These are phyloP conservation scores for Urostyla sp. DNA, from an alignment of 73 alveolate genomes.

Conservation along the genomic window DNA sequence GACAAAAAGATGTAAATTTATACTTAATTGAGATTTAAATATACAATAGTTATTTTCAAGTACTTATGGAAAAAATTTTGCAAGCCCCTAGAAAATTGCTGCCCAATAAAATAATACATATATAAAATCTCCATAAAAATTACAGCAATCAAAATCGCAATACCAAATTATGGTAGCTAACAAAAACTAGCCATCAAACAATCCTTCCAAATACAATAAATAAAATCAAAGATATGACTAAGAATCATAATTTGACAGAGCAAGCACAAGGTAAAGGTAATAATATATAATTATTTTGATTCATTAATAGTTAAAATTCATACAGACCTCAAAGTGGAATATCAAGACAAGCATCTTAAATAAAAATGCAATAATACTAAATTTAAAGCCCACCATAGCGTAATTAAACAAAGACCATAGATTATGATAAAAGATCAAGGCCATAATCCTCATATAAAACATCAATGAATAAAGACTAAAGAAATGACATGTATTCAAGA, in stretches of 20 bases:
- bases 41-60: slow-evolving; percentile 5
- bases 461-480: neutral
- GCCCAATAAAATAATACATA: neutral
- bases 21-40: neutral
- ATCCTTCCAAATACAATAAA: slow-evolving; percentile 13
- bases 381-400: neutral
- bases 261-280: too few relatives aligned
- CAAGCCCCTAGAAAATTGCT: slow-evolving; percentile 3
- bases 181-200: slow-evolving; percentile 7
- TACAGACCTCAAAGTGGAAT: neutral
- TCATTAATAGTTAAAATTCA: neutral
- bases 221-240: neutral
- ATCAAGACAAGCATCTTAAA: neutral
- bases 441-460: neutral
- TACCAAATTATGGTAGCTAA: neutral
- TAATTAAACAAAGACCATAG: neutral
- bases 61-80: slow-evolving; percentile 22
- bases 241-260: neutral
- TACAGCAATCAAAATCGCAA: neutral
- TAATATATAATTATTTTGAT: too few relatives aligned
- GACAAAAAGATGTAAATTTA: slow-evolving; percentile 1
- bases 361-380: neutral
- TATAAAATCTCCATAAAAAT: neutral
- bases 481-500: neutral
- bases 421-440: neutral